Percentiles rank a stretch among this genome's conserved stretches.
Evolutionary conservation across 75 land plant genomes (phyloP).

Genomic region (Selaginella tamariscina): DNA sequence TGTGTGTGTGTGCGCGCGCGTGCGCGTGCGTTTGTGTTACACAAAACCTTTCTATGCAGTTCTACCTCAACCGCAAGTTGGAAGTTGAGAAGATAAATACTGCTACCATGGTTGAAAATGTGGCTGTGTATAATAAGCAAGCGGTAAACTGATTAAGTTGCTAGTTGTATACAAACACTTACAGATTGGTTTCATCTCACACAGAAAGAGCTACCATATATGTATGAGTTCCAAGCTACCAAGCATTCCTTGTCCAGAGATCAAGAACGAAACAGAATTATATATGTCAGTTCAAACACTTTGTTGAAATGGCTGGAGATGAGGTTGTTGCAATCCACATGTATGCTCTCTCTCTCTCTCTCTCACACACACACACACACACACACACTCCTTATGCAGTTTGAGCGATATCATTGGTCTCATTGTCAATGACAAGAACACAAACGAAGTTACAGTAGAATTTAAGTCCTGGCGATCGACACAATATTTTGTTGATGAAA

Average conservation of each 20-base stretch:
- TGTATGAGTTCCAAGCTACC: constrained; percentile 32
- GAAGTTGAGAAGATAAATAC: constrained; percentile 35
- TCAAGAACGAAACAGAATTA: constrained; percentile 26
- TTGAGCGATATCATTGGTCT: constrained; percentile 34
- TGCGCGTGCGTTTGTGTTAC: neutral
- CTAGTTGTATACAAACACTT: constrained; percentile 1
- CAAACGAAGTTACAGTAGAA: constrained; percentile 27
- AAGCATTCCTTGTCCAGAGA: constrained; percentile 30
- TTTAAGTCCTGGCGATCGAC: constrained; percentile 35
- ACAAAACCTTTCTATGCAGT: constrained; percentile 18
- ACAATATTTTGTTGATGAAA: constrained; percentile 32
- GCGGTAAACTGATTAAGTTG: constrained; percentile 25
- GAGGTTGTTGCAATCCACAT: constrained; percentile 33
- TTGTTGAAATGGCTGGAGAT: constrained; percentile 33
- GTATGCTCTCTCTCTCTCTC: constrained; percentile 16
- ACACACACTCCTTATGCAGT: no score
- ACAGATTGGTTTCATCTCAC: neutral
- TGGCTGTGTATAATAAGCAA: constrained; percentile 32
- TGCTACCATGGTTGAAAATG: constrained; percentile 35
- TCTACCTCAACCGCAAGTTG: constrained; percentile 25
- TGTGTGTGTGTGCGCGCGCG: no score
- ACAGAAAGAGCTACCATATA: constrained; percentile 21
- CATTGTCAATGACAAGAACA: constrained; percentile 23
- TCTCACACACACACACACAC: no score
- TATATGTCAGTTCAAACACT: constrained; percentile 31